phyloP scores from a whole-genome alignment of 495 filamentous ascomycete species.

The Amorphotheca resinae region DNA sequence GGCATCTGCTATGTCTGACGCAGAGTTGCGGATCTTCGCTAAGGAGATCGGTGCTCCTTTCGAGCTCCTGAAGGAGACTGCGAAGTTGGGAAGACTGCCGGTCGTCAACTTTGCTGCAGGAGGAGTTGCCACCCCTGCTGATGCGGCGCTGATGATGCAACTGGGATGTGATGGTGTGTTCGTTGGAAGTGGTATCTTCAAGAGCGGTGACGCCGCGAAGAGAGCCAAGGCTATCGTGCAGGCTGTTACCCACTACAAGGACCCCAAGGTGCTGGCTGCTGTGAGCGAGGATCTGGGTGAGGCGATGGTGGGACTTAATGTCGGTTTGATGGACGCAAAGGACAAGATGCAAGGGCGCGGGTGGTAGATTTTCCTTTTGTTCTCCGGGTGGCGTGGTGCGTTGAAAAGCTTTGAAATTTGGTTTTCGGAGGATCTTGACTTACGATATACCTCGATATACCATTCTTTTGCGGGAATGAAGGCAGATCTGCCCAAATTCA shows the following conservation, averaged over 20 bases:
- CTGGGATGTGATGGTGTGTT: slow-evolving; percentile 96
- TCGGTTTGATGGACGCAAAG: slow-evolving; percentile 52
- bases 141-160: slow-evolving; percentile 99
- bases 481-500: too few relatives aligned
- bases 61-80: slow-evolving; percentile 71
- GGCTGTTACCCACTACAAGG: slow-evolving; percentile 79
- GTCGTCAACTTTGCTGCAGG: slow-evolving; percentile 99
- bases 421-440: too few relatives aligned
- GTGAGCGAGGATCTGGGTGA: slow-evolving; percentile 78
- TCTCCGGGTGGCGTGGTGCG: too few relatives aligned
- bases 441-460: too few relatives aligned
- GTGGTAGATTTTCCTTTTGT: slow-evolving; percentile 49
- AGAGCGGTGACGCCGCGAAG: slow-evolving; percentile 77
- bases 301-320: slow-evolving; percentile 93
- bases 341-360: slow-evolving; percentile 81
- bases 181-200: slow-evolving; percentile 95
- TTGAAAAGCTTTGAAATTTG: too few relatives aligned
- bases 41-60: slow-evolving; percentile 69
- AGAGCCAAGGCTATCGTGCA: slow-evolving; percentile 89
- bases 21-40: slow-evolving; percentile 62
- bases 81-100: slow-evolving; percentile 74
- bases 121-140: slow-evolving; percentile 88
- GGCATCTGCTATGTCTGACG: slow-evolving; percentile 47
- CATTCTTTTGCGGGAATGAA: too few relatives aligned
- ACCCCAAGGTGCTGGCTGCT: slow-evolving; percentile 77